phyloP scores from a whole-genome alignment of 805 yeast genomes.

The Kodamaea kaohsiungensis region DNA sequence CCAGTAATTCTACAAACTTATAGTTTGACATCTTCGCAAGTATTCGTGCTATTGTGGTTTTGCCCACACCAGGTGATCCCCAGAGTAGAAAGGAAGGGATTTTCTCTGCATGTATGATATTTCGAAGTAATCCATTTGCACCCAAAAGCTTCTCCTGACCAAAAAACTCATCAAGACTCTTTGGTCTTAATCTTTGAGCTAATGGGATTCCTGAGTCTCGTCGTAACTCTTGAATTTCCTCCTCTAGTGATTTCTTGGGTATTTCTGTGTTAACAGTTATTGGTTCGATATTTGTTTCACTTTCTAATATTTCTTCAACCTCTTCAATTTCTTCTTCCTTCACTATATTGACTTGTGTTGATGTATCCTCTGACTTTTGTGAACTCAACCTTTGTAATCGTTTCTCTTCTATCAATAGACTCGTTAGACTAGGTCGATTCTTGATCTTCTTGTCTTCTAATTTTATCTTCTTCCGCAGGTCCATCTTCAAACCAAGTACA shows the following conservation, averaged over 20 bases:
- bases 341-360: neutral
- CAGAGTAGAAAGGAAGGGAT: slow-evolving; percentile 44
- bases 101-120: slow-evolving; percentile 32
- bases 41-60: slow-evolving; percentile 43
- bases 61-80: slow-evolving; percentile 49
- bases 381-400: neutral
- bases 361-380: neutral
- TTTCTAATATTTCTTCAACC: neutral
- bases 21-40: slow-evolving; percentile 32
- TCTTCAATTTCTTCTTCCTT: slow-evolving; percentile 2
- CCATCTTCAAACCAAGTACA: slow-evolving; percentile 35
- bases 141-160: slow-evolving; percentile 46
- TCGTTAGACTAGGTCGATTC: slow-evolving; percentile 33
- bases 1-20: slow-evolving; percentile 41
- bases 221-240: slow-evolving; percentile 15
- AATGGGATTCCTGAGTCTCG: slow-evolving; percentile 31
- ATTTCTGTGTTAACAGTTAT: neutral
- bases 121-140: slow-evolving; percentile 35
- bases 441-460: slow-evolving; percentile 19
- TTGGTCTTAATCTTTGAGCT: slow-evolving; percentile 44
- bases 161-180: slow-evolving; percentile 35
- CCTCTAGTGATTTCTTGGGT: slow-evolving; percentile 3
- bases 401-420: slow-evolving; percentile 34
- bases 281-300: neutral
- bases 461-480: slow-evolving; percentile 23